phyloP scores from a whole-genome alignment of 257 asterid species.

The Misopates orontium region DNA sequence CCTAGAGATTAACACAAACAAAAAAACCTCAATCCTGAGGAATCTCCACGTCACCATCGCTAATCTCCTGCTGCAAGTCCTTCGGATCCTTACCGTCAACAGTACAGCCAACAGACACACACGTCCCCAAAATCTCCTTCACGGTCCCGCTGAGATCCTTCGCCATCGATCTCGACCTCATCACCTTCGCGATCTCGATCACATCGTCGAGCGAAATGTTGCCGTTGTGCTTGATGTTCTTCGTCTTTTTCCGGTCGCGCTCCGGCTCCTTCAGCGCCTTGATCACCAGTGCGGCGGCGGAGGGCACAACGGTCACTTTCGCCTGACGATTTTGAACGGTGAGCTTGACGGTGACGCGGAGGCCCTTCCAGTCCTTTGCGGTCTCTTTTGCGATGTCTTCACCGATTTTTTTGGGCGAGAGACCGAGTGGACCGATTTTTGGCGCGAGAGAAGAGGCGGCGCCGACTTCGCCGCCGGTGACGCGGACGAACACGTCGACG shows the following conservation, averaged over 20 bases:
- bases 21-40: slow-evolving; percentile 25
- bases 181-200: slow-evolving; percentile 31
- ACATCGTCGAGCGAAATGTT: slow-evolving; percentile 31
- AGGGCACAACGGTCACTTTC: slow-evolving; percentile 32
- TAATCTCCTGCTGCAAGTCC: slow-evolving; percentile 34
- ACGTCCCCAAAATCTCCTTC: slow-evolving; percentile 36
- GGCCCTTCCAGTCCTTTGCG: slow-evolving; percentile 36
- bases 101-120: slow-evolving; percentile 39
- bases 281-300: slow-evolving; percentile 36
- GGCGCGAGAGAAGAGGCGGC: slow-evolving; percentile 36
- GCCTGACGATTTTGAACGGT: slow-evolving; percentile 31
- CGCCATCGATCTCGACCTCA: slow-evolving; percentile 30
- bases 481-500: slow-evolving; percentile 35
- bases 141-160: slow-evolving; percentile 35
- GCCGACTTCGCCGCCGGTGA: slow-evolving; percentile 39
- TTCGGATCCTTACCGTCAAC: slow-evolving; percentile 36
- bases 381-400: slow-evolving; percentile 35
- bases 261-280: slow-evolving; percentile 38
- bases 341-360: slow-evolving; percentile 33
- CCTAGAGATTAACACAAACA: not conserved
- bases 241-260: slow-evolving; percentile 32
- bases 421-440: slow-evolving; percentile 31
- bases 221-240: slow-evolving; percentile 34
- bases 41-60: slow-evolving; percentile 33
- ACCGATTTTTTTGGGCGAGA: slow-evolving; percentile 31